A percentile compares a stretch with the other conserved stretches of the same genome.
Conservation (phyloP, 2,329 filamentous ascomycete species). For the Orbilia brochopaga region DNA sequence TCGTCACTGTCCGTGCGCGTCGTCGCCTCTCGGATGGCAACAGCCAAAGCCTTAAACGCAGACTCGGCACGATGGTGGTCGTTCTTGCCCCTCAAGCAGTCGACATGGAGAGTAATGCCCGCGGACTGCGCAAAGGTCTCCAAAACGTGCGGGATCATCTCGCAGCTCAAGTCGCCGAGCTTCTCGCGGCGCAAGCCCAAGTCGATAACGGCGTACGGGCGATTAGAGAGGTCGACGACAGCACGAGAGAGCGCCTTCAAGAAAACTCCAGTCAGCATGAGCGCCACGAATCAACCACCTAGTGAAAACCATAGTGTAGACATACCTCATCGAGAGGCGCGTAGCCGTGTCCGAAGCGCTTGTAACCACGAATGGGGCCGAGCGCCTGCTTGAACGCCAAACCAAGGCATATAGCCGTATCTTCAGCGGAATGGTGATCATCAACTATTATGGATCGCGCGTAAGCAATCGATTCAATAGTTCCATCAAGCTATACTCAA, state of each 20-base stretch:
- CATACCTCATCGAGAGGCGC: conserved; percentile 80
- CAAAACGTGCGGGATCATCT: conserved; percentile 97
- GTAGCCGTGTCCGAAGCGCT: conserved; percentile 89
- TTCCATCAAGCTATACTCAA: no score
- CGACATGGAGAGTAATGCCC: conserved; percentile 91
- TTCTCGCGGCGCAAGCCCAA: conserved; percentile 87
- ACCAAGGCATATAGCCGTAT: conserved; percentile 89
- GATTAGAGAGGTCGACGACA: conserved; percentile 92
- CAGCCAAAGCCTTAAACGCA: conserved; percentile 93
- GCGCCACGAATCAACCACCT: neutral
- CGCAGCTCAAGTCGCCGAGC: conserved; percentile 87
- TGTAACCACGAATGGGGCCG: conserved; percentile 77
- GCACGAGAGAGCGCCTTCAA: conserved; percentile 74
- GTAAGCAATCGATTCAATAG: no score
- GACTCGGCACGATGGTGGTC: conserved; percentile 96
- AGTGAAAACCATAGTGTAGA: neutral
- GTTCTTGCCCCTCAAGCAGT: conserved; percentile 87
- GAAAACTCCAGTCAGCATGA: neutral
- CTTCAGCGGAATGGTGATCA: conserved; percentile 97
- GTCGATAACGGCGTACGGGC: conserved; percentile 82
- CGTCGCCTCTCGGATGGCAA: conserved; percentile 80
- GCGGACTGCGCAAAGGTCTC: conserved; percentile 92
- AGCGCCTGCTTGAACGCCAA: conserved; percentile 81
- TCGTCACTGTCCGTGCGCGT: conserved; percentile 77
- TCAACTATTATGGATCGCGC: conserved; percentile 68